These are phyloP conservation scores for Rhodofomes roseus DNA, from an alignment of 1,284 basidiomycete species.

Conservation along the genomic window DNA sequence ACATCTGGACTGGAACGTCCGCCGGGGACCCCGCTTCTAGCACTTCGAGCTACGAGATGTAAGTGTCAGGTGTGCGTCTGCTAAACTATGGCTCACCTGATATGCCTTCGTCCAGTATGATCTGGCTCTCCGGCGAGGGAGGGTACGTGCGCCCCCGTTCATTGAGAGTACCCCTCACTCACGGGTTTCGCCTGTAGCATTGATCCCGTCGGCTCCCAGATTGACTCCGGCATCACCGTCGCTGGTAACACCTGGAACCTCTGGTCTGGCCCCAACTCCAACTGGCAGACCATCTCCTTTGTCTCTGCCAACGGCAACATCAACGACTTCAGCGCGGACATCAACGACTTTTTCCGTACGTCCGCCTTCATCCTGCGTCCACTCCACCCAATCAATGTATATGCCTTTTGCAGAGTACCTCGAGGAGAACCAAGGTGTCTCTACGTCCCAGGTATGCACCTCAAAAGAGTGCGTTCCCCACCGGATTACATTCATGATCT, in stretches of 20 bases:
- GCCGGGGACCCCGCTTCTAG: conserved; percentile 43
- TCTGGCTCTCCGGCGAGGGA: conserved; percentile 58
- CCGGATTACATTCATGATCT: no score
- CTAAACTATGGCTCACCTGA: background rate
- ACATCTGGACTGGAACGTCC: conserved; percentile 49
- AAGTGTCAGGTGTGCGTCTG: conserved; percentile 11
- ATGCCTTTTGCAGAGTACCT: conserved; percentile 21
- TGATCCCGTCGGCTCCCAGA: conserved; percentile 51
- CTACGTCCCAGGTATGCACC: conserved; percentile 22
- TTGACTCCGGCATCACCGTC: conserved; percentile 37
- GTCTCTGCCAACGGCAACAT: conserved; percentile 46
- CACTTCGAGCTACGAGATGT: conserved; percentile 55
- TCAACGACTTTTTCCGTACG: conserved; percentile 55
- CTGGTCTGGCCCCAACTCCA: conserved; percentile 51
- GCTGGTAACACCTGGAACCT: conserved; percentile 54
- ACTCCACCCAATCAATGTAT: background rate
- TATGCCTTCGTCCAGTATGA: conserved; percentile 40
- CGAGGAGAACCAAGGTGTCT: conserved; percentile 23
- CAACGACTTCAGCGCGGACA: conserved; percentile 49
- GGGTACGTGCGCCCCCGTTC: conserved; percentile 34
- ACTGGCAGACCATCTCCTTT: conserved; percentile 57
- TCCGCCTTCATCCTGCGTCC: background rate
- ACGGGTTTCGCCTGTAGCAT: conserved; percentile 31
- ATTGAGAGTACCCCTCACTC: background rate
- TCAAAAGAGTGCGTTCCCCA: no score